phyloP scores from a whole-genome alignment of 805 yeast species.

The Myxozyma mucilagina region DNA sequence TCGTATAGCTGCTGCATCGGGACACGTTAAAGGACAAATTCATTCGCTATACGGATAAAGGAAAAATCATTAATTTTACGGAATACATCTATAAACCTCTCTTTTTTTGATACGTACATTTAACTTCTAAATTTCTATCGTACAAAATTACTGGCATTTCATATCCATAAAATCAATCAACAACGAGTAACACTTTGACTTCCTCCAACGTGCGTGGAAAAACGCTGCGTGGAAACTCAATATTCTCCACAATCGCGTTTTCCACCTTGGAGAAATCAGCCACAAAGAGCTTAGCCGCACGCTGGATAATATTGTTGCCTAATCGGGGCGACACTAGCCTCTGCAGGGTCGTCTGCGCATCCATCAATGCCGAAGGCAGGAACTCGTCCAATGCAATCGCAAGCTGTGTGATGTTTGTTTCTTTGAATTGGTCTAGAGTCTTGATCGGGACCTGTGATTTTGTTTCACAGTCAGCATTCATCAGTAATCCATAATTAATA shows the following conservation, averaged over 20 bases:
- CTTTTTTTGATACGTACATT: neutral
- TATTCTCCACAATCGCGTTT: slow-evolving; percentile 35
- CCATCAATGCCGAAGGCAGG: slow-evolving; percentile 41
- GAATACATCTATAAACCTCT: too few species aligned
- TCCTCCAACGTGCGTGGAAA: slow-evolving; percentile 39
- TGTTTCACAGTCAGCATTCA: neutral
- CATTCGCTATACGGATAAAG: too few species aligned
- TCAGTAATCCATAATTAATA: too few species aligned
- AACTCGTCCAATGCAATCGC: slow-evolving; percentile 39
- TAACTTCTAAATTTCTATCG: neutral
- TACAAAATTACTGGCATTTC: neutral
- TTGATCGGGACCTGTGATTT: neutral
- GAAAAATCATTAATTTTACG: too few species aligned
- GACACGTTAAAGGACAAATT: too few species aligned
- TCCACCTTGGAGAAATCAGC: slow-evolving; percentile 38
- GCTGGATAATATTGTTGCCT: slow-evolving; percentile 37
- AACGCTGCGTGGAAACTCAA: slow-evolving; percentile 28
- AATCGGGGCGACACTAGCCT: slow-evolving; percentile 41
- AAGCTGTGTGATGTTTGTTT: slow-evolving; percentile 23
- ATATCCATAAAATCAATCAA: slow-evolving; percentile 11
- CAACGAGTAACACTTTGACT: slow-evolving; percentile 36
- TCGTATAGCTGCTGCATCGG: too few species aligned
- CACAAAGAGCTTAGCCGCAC: slow-evolving; percentile 40
- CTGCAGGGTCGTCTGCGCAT: slow-evolving; percentile 36
- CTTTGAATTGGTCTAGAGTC: slow-evolving; percentile 7